Evolutionary conservation across 2,329 filamentous ascomycete genomes (phyloP).

Genomic region (Neophaeococcomyces aloes): DNA sequence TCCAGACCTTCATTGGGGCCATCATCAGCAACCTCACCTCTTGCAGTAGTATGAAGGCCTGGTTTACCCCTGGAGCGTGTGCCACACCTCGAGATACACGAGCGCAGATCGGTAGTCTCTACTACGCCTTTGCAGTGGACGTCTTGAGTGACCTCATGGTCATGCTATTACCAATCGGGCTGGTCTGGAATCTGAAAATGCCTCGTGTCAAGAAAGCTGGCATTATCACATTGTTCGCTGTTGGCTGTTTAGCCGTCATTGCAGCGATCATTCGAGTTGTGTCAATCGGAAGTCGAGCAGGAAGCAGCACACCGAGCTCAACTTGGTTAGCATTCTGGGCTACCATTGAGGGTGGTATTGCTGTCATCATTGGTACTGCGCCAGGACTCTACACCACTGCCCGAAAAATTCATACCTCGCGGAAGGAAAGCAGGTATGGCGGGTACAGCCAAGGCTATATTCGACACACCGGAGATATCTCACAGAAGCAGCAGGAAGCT

Average conservation of each 20-base stretch:
- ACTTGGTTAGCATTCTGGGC: slow-evolving; percentile 9
- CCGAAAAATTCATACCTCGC: too few species aligned
- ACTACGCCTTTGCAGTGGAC: slow-evolving; percentile 11
- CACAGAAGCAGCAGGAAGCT: too few species aligned
- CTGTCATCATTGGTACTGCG: slow-evolving; percentile 10
- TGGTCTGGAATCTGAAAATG: slow-evolving; percentile 8
- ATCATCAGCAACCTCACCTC: slow-evolving; percentile 28
- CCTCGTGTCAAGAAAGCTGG: slow-evolving; percentile 8
- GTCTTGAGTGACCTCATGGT: slow-evolving; percentile 9
- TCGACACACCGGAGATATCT: too few species aligned
- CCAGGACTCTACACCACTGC: neutral
- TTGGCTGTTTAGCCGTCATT: slow-evolving; percentile 6
- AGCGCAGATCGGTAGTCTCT: slow-evolving; percentile 7
- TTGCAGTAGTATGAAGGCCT: slow-evolving; percentile 28
- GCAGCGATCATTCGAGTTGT: slow-evolving; percentile 9
- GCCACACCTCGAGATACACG: neutral
- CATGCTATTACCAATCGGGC: neutral
- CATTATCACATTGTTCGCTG: slow-evolving; percentile 7
- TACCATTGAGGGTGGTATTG: slow-evolving; percentile 9
- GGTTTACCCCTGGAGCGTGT: slow-evolving; percentile 23
- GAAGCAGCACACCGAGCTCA: neutral
- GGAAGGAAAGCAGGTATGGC: too few species aligned
- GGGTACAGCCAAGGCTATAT: too few species aligned
- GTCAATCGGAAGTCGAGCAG: slow-evolving; percentile 2
- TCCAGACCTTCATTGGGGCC: slow-evolving; percentile 29